Evolutionary conservation across 345 rosid species (phyloP).

Genomic region (Camelina laxa): DNA sequence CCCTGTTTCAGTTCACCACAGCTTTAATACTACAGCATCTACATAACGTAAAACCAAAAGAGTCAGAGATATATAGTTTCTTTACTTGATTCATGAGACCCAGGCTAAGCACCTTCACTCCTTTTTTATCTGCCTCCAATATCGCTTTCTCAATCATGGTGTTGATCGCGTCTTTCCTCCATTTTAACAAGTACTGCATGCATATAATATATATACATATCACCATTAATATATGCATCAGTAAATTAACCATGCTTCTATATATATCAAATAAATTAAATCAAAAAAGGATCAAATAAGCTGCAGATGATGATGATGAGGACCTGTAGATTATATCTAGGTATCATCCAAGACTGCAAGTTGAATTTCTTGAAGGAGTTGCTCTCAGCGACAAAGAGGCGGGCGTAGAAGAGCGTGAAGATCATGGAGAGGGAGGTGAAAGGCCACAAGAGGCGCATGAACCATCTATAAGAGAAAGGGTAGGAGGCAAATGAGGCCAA

Average conservation of each 20-base stretch:
- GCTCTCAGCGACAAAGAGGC: slow-evolving; percentile 59
- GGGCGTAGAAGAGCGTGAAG: slow-evolving; percentile 56
- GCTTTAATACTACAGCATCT: slow-evolving; percentile 11
- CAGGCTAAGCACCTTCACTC: slow-evolving; percentile 51
- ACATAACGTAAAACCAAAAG: neutral
- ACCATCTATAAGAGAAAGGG: slow-evolving; percentile 55
- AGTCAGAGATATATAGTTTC: neutral
- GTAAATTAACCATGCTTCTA: neutral
- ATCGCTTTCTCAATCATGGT: slow-evolving; percentile 51
- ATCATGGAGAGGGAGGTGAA: slow-evolving; percentile 53
- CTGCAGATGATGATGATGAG: neutral
- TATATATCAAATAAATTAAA: neutral
- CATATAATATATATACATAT: slow-evolving; percentile 10
- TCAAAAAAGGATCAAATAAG: neutral
- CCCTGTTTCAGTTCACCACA: slow-evolving; percentile 44
- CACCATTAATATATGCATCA: slow-evolving; percentile 12
- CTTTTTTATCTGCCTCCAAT: slow-evolving; percentile 48
- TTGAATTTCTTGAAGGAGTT: slow-evolving; percentile 52
- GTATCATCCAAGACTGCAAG: slow-evolving; percentile 75
- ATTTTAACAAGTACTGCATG: slow-evolving; percentile 45
- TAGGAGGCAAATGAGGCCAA: slow-evolving; percentile 61
- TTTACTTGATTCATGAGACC: slow-evolving; percentile 55
- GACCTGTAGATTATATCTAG: slow-evolving; percentile 70
- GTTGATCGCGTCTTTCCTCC: slow-evolving; percentile 50
- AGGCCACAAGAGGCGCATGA: slow-evolving; percentile 63